These are phyloP conservation scores for Vitis cinerea DNA, from an alignment of 164 flowering plant genomes.

Conservation along the genomic window DNA sequence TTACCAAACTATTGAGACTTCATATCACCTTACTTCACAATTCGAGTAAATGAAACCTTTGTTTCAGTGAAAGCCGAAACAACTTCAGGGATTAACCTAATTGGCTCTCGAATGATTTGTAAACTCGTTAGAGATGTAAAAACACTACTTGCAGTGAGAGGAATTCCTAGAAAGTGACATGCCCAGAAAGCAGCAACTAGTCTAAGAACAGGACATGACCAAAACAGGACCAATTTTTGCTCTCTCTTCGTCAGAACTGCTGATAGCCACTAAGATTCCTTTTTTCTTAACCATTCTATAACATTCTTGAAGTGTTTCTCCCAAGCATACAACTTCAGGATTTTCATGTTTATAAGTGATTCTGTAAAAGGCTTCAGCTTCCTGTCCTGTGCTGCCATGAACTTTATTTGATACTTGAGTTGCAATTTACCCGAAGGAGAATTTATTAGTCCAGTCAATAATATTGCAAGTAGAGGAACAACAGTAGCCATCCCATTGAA, in stretches of 20 bases:
- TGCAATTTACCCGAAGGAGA: slow-evolving; percentile 35
- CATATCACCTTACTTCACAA: slow-evolving; percentile 27
- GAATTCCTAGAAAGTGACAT: too few relatives aligned
- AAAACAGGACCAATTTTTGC: slow-evolving; percentile 25
- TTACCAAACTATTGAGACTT: not conserved
- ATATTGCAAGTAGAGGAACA: slow-evolving; percentile 26
- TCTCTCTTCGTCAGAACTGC: slow-evolving; percentile 21
- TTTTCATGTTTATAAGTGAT: slow-evolving; percentile 45
- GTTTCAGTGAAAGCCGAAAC: slow-evolving; percentile 49
- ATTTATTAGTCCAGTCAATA: slow-evolving; percentile 20
- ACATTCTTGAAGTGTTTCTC: slow-evolving; percentile 18
- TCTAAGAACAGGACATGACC: slow-evolving; percentile 9
- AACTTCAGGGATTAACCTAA: slow-evolving; percentile 40
- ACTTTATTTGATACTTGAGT: slow-evolving; percentile 29
- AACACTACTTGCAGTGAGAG: slow-evolving; percentile 26
- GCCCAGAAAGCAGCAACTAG: too few relatives aligned
- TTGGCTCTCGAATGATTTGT: slow-evolving; percentile 39
- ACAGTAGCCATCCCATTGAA: slow-evolving; percentile 38
- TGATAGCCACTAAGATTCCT: slow-evolving; percentile 27
- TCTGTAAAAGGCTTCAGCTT: slow-evolving; percentile 34
- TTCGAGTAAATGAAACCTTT: slow-evolving; percentile 51
- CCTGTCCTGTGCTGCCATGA: slow-evolving; percentile 28
- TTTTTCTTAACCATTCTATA: slow-evolving; percentile 26
- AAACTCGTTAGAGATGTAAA: slow-evolving; percentile 42
- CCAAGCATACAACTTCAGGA: slow-evolving; percentile 53